A percentile compares a stretch with the other conserved stretches of the same genome.
Conservation (phyloP, 2,329 filamentous ascomycete species). For the Teratosphaeria destructans region DNA sequence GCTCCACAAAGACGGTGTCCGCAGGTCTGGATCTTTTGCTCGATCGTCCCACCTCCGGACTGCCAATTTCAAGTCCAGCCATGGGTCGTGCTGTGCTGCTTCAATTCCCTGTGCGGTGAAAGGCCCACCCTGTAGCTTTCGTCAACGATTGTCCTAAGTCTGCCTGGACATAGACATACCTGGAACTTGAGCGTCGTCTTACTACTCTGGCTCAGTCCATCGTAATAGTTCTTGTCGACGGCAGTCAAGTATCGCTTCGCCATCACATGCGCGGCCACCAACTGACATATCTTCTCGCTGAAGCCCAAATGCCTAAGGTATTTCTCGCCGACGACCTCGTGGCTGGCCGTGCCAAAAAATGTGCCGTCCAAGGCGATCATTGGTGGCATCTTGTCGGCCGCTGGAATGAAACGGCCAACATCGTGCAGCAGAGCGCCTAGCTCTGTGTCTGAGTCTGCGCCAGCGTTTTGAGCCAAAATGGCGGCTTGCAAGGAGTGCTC, state of each 20-base stretch:
- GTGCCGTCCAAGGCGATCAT: conserved; percentile 16
- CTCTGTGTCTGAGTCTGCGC: conserved; percentile 21
- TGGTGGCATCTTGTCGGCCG: conserved; percentile 14
- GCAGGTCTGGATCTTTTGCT: conserved; percentile 22
- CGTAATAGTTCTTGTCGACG: conserved; percentile 24
- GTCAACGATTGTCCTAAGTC: background rate
- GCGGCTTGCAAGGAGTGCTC: conserved; percentile 25
- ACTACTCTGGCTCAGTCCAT: conserved; percentile 27
- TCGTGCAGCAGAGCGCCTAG: conserved; percentile 34
- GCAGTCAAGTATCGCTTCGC: conserved; percentile 33
- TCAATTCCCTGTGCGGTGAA: conserved; percentile 23
- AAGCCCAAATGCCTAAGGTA: conserved; percentile 28
- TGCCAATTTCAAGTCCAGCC: conserved; percentile 27
- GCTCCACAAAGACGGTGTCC: conserved; percentile 8
- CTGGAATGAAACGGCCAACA: conserved; percentile 33
- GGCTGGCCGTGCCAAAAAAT: conserved; percentile 29
- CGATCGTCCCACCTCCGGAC: conserved; percentile 30
- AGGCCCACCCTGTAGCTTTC: conserved; percentile 20
- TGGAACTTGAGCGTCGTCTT: conserved; percentile 30
- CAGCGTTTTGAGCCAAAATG: conserved; percentile 16
- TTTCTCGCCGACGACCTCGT: conserved; percentile 29
- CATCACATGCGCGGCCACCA: conserved; percentile 31
- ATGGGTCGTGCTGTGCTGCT: conserved; percentile 23
- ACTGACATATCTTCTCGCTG: conserved; percentile 25
- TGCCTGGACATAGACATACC: conserved; percentile 5